Conservation (phyloP, 1,284 basidiomycete genomes). For the Apiotrichum sp. region DNA sequence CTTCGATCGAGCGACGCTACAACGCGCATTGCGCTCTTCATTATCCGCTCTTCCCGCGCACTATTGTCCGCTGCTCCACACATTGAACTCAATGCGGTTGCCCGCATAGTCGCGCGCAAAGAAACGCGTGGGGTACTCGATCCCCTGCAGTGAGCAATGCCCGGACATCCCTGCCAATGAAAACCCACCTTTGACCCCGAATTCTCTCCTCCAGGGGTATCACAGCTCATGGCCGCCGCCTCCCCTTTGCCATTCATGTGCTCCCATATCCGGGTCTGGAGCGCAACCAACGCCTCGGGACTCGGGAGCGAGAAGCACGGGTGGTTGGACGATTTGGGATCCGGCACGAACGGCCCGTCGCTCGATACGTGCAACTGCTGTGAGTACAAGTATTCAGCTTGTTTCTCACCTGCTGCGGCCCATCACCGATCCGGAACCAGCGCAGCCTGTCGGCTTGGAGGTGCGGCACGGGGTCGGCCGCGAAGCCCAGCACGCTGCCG, state of each 20-base stretch:
- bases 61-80: neutral
- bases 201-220: slow-evolving; percentile 37
- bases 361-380: neutral
- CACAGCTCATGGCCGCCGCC: slow-evolving; percentile 29
- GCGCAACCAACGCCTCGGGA: slow-evolving; percentile 26
- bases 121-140: slow-evolving; percentile 41
- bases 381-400: neutral
- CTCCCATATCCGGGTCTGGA: slow-evolving; percentile 36
- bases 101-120: slow-evolving; percentile 42
- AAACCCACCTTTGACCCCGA: slow-evolving; percentile 33
- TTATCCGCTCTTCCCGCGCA: too few relatives aligned
- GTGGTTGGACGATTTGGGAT: neutral
- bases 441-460: slow-evolving; percentile 29
- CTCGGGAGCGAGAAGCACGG: slow-evolving; percentile 27
- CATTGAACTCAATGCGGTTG: slow-evolving; percentile 41
- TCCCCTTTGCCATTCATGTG: slow-evolving; percentile 20
- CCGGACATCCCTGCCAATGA: neutral
- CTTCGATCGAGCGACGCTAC: too few relatives aligned
- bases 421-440: slow-evolving; percentile 34
- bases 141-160: slow-evolving; percentile 24
- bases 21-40: too few relatives aligned
- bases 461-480: slow-evolving; percentile 33
- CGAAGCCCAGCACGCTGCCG: slow-evolving; percentile 36
- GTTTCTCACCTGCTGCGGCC: slow-evolving; percentile 32
- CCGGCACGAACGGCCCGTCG: too few relatives aligned